These are phyloP conservation scores for Rubroboletus satanas DNA, from an alignment of 768 basidiomycete genomes.

Conservation along the genomic window DNA sequence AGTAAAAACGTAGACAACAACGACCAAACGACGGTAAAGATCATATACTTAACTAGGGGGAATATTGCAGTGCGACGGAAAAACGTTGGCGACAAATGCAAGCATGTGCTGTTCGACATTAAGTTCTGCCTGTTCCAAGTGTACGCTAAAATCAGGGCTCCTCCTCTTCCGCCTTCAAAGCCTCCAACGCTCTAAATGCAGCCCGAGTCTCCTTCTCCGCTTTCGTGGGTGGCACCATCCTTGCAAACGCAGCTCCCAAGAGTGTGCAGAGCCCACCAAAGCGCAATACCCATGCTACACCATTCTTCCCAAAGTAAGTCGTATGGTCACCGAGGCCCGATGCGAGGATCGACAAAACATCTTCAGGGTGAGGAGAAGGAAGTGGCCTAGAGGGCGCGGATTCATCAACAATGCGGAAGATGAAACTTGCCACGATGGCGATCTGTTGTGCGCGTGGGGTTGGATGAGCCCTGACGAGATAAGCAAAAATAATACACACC, in stretches of 20 bases:
- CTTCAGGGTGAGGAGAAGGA: conserved; percentile 32
- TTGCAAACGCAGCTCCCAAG: conserved; percentile 71
- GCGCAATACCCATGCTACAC: conserved; percentile 90
- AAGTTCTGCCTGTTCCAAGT: neutral
- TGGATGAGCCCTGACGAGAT: neutral
- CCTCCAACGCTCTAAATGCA: conserved; percentile 74
- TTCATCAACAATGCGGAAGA: conserved; percentile 80
- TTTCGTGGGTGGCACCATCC: conserved; percentile 82
- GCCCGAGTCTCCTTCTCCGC: conserved; percentile 89
- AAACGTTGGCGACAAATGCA: conserved; percentile 7
- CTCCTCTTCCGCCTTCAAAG: conserved; percentile 59
- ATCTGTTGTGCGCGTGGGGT: conserved; percentile 46
- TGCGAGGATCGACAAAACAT: conserved; percentile 19
- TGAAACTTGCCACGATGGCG: conserved; percentile 78
- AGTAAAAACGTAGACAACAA: neutral
- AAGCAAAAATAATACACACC: conserved; percentile 44
- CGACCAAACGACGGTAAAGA: neutral
- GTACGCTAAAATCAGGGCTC: conserved; percentile 35
- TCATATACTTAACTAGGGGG: neutral
- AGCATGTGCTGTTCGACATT: conserved; percentile 10
- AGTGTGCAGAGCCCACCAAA: conserved; percentile 89
- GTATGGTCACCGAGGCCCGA: conserved; percentile 40
- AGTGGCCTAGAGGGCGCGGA: conserved; percentile 4
- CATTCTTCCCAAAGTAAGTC: conserved; percentile 77
- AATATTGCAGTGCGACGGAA: conserved; percentile 5